These are phyloP conservation scores for Cicer yamashitae DNA, from an alignment of 306 rosid genomes.

Conservation along the genomic window DNA sequence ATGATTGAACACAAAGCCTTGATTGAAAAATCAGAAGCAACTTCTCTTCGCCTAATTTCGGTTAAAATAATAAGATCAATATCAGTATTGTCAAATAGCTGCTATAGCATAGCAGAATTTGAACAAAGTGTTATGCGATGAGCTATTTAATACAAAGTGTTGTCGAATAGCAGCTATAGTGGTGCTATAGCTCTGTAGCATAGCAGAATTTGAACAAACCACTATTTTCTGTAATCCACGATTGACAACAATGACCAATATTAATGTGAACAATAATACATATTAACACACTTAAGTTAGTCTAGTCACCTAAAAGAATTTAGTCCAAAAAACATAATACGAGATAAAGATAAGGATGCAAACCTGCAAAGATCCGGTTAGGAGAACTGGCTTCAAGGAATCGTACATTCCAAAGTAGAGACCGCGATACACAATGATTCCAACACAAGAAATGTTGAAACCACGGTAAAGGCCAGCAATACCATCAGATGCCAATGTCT, in stretches of 20 bases:
- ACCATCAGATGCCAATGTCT: constrained; percentile 80
- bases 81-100: no score
- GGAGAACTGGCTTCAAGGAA: constrained; percentile 76
- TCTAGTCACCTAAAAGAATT: neutral
- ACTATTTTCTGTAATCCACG: no score
- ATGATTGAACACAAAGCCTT: neutral
- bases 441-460: constrained; percentile 81
- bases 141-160: no score
- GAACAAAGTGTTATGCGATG: no score
- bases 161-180: no score
- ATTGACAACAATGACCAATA: neutral
- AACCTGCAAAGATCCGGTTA: constrained; percentile 72
- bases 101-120: no score
- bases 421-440: constrained; percentile 86
- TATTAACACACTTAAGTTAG: constrained; percentile 8
- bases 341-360: constrained; percentile 6
- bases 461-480: constrained; percentile 90
- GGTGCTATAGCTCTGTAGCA: no score
- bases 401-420: constrained; percentile 89
- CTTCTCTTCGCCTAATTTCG: no score
- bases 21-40: neutral
- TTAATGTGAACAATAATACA: neutral
- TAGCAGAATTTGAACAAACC: no score
- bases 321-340: neutral
- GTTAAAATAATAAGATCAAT: no score